A percentile compares a stretch with the other conserved stretches of the same genome.
Evolutionary conservation across 1,139 yeast species (phyloP).

Genomic region (Citeromyces siamensis): DNA sequence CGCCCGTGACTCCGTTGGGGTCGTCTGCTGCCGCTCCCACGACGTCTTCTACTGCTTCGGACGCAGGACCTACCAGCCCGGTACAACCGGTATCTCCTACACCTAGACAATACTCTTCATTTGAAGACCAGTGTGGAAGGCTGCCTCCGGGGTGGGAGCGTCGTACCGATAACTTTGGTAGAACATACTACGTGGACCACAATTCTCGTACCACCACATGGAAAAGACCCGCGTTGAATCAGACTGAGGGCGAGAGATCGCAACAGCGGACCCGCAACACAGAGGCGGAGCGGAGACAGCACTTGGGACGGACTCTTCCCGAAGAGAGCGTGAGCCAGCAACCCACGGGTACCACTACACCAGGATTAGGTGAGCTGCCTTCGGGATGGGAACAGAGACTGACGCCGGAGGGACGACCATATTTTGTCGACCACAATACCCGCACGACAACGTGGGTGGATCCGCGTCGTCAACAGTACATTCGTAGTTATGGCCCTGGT

Average conservation of each 20-base stretch:
- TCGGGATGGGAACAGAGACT: conserved; percentile 99
- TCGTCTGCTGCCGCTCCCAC: conserved; percentile 9
- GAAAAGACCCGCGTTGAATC: conserved; percentile 85
- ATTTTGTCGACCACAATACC: conserved; percentile 96
- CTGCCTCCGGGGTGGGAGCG: conserved; percentile 99
- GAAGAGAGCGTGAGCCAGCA: conserved; percentile 68
- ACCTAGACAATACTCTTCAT: conserved; percentile 69
- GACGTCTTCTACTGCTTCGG: conserved; percentile 11
- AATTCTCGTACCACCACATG: conserved; percentile 96
- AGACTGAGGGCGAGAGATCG: conserved; percentile 55
- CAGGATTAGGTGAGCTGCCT: conserved; percentile 94
- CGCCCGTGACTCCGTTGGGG: conserved; percentile 10
- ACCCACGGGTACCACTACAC: conserved; percentile 85
- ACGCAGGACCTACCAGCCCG: conserved; percentile 11
- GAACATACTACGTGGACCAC: conserved; percentile 97
- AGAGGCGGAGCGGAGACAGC: conserved; percentile 84
- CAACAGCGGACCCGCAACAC: conserved; percentile 48
- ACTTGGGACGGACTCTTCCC: conserved; percentile 83
- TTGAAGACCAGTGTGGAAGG: conserved; percentile 94
- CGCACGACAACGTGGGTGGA: conserved; percentile 99
- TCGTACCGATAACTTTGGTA: conserved; percentile 91
- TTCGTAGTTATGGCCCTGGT: conserved; percentile 81
- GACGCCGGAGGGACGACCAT: conserved; percentile 96
- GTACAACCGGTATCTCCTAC: conserved; percentile 14
- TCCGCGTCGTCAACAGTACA: conserved; percentile 97